phyloP scores from a whole-genome alignment of 116 monocot genomes.

The Posidonia oceanica region DNA sequence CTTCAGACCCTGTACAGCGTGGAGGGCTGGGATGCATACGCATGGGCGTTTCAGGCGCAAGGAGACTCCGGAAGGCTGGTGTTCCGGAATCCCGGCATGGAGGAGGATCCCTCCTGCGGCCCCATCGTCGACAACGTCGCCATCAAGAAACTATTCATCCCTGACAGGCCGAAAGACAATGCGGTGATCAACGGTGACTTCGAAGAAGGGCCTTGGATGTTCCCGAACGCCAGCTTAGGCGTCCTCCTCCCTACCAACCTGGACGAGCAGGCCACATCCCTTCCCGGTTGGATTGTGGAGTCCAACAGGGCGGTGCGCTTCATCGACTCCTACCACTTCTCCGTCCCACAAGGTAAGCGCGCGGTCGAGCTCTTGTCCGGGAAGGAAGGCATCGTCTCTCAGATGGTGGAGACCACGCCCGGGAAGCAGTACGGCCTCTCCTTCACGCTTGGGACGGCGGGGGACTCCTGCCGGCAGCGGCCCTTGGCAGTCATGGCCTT shows the following conservation, averaged over 20 bases:
- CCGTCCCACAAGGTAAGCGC: conserved; percentile 79
- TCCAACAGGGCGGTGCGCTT: conserved; percentile 89
- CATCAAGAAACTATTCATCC: conserved; percentile 80
- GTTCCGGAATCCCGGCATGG: conserved; percentile 87
- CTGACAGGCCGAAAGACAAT: conserved; percentile 52
- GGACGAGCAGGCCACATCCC: conserved; percentile 51
- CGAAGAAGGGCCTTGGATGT: conserved; percentile 95
- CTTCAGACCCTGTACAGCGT: conserved; percentile 94
- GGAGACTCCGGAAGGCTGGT: conserved; percentile 14
- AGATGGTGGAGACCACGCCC: conserved; percentile 79
- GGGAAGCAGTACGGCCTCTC: conserved; percentile 61
- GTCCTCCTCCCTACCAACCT: conserved; percentile 90
- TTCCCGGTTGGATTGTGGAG: conserved; percentile 86
- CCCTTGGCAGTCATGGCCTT: conserved; percentile 92
- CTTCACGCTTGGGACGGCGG: conserved; percentile 58
- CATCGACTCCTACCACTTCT: conserved; percentile 71
- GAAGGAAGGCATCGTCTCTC: conserved; percentile 93
- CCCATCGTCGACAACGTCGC: conserved; percentile 84
- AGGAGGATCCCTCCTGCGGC: conserved; percentile 89
- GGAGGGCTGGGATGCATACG: conserved; percentile 85
- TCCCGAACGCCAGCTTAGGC: conserved; percentile 51
- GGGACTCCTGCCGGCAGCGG: conserved; percentile 49
- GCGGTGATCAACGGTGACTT: conserved; percentile 69
- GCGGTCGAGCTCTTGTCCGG: conserved; percentile 90
- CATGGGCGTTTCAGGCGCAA: conserved; percentile 60